Conservation (phyloP, 2,329 filamentous ascomycete species). For the Orbilia oligospora region DNA sequence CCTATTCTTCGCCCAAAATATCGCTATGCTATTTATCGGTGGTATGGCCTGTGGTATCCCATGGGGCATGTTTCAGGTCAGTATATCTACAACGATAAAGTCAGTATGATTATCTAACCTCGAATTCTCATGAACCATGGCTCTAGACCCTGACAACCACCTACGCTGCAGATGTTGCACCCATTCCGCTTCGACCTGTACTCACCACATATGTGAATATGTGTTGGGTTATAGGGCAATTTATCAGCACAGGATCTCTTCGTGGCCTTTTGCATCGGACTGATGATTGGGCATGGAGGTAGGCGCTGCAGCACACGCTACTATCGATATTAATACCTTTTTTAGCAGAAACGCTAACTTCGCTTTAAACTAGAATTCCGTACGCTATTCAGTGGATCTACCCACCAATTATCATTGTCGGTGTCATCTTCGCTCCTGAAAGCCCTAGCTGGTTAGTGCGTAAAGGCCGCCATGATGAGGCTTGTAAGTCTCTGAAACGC, state of each 20-base stretch:
- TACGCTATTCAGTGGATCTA: slow-evolving; percentile 82
- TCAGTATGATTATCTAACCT: background rate
- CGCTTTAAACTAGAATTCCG: slow-evolving; percentile 74
- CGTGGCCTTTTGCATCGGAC: slow-evolving; percentile 76
- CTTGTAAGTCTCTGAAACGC: slow-evolving; percentile 76
- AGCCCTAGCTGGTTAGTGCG: no score
- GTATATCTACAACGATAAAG: no score
- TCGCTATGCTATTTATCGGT: slow-evolving; percentile 63
- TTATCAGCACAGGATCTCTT: slow-evolving; percentile 81
- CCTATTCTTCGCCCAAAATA: slow-evolving; percentile 64
- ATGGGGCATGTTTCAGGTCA: slow-evolving; percentile 67
- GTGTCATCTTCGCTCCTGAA: slow-evolving; percentile 76
- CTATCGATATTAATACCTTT: background rate
- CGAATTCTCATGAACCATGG: no score
- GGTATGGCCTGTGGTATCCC: slow-evolving; percentile 64
- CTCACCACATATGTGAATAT: slow-evolving; percentile 75
- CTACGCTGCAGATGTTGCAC: slow-evolving; percentile 78
- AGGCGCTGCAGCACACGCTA: background rate
- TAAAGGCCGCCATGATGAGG: slow-evolving; percentile 68
- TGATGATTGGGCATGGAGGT: slow-evolving; percentile 76
- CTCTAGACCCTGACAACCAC: slow-evolving; percentile 68
- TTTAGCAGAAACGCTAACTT: slow-evolving; percentile 63
- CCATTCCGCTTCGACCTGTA: slow-evolving; percentile 72
- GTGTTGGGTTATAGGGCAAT: slow-evolving; percentile 76
- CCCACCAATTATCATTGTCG: slow-evolving; percentile 76